phyloP scores from a whole-genome alignment of 345 rosid genomes.

The Capsella bursapastoris region DNA sequence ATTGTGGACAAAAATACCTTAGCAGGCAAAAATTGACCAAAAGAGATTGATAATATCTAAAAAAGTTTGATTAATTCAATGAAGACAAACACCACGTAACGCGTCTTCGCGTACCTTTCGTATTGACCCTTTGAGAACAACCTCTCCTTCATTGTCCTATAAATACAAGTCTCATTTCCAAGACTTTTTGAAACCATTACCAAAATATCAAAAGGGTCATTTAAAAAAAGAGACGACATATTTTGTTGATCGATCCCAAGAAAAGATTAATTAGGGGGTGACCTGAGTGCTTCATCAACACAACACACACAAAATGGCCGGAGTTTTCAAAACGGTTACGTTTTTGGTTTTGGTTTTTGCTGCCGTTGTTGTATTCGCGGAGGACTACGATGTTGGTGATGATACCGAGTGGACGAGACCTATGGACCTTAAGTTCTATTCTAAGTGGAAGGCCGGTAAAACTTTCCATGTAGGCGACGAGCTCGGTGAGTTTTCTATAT shows the following conservation, averaged over 20 bases:
- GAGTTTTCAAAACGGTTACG: constrained; percentile 31
- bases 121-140: not conserved
- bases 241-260: constrained; percentile 11
- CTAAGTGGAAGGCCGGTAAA: constrained; percentile 41
- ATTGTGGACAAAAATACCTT: not conserved
- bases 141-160: constrained; percentile 11
- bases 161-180: constrained; percentile 29
- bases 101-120: constrained; percentile 31
- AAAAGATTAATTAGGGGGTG: constrained; percentile 25
- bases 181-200: constrained; percentile 28
- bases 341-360: constrained; percentile 37
- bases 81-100: constrained; percentile 23
- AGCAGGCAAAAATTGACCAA: constrained; percentile 34
- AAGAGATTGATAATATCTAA: not conserved
- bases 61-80: constrained; percentile 18
- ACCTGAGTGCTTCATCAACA: constrained; percentile 40
- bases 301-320: constrained; percentile 41
- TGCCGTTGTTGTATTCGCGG: constrained; percentile 32
- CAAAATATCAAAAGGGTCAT: constrained; percentile 8
- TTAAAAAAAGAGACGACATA: not conserved
- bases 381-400: constrained; percentile 48
- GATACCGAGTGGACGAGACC: constrained; percentile 43
- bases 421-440: constrained; percentile 14
- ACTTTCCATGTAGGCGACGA: constrained; percentile 45
- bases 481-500: constrained; percentile 39